These are phyloP conservation scores for Gossypium stocksii DNA, from an alignment of 345 rosid species.

Conservation along the genomic window DNA sequence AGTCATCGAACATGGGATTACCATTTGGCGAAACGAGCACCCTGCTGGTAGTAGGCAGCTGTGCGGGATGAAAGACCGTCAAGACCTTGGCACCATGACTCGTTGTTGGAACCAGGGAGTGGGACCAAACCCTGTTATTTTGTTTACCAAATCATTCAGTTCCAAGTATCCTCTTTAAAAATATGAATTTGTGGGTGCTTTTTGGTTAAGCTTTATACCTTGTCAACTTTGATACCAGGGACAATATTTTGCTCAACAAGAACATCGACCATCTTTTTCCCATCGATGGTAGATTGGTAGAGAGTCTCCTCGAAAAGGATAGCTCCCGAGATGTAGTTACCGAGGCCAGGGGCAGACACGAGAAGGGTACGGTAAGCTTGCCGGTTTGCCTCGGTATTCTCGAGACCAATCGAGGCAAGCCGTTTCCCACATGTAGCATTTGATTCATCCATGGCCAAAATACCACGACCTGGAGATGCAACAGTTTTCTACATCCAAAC, in stretches of 20 bases:
- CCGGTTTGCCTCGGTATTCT: conserved; percentile 96
- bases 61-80: conserved; percentile 92
- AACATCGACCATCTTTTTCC: conserved; percentile 89
- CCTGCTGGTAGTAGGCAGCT: conserved; percentile 98
- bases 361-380: conserved; percentile 93
- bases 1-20: conserved; percentile 14
- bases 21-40: conserved; percentile 99
- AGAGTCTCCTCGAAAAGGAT: conserved; percentile 96
- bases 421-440: conserved; percentile 98
- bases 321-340: conserved; percentile 83
- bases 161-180: neutral
- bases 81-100: conserved; percentile 99
- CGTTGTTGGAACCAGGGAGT: conserved; percentile 78
- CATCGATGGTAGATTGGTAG: conserved; percentile 82
- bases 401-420: conserved; percentile 84
- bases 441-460: conserved; percentile 97
- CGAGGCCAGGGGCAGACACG: conserved; percentile 77
- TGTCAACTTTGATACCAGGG: conserved; percentile 97
- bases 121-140: conserved; percentile 91
- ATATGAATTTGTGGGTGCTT: neutral
- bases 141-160: conserved; percentile 1
- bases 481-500: conserved; percentile 59
- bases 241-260: conserved; percentile 85
- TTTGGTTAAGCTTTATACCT: conserved; percentile 39
- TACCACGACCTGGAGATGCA: conserved; percentile 97